Evolutionary conservation across 306 rosid species (phyloP), one percentile per base, ranked within the genome.

Genomic region (Quercus mongolica): DNA sequence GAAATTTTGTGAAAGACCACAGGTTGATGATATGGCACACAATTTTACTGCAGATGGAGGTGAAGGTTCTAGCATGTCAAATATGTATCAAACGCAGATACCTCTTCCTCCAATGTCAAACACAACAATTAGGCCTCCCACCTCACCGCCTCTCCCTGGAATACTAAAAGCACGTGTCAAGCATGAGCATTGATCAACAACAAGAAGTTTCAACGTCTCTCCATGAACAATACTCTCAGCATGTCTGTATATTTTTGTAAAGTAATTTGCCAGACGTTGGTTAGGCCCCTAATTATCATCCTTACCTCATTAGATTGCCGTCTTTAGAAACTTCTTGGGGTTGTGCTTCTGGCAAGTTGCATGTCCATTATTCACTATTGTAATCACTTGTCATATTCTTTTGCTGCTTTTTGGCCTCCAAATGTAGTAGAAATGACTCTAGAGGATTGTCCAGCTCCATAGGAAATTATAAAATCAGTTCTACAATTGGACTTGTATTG

Each of bases 111-210:
- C 97, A 25, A 78, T 77, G 75, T 30, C 90, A 78, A 82, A 82
- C 74, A 76, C 88, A 35, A 83, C 93, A 0, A 74, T 85, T 69
- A 86, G 94, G 90, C 86, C 86, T 81, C 97, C 99, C 54, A 81
- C 91, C 76, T 95, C 98, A 15, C 97, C 97, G 7, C 98, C 99
- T 71, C 89, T 92, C 54, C 99, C 99, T 0, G 99, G 99, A 80
- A 95, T 95, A 81, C 84, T 95, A 75, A 95, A 95, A 85, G 95
- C 97, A 44, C 94, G 99, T 3, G 89, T 90, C 71, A 95, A 95
- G 88, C 94, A 95, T 69, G 99, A 95, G 85, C 94, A 91, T 75
- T 88, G 72, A 82, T 78, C 46, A 56, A 64, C 73, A 74, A 74
- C 33, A 41, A 71, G 49, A 80, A 55, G 58, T 81, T 62, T 41